Percentiles rank a stretch among this genome's conserved stretches.
phyloP scores from a whole-genome alignment of 768 basidiomycete species.

The Dendrothele bispora region DNA sequence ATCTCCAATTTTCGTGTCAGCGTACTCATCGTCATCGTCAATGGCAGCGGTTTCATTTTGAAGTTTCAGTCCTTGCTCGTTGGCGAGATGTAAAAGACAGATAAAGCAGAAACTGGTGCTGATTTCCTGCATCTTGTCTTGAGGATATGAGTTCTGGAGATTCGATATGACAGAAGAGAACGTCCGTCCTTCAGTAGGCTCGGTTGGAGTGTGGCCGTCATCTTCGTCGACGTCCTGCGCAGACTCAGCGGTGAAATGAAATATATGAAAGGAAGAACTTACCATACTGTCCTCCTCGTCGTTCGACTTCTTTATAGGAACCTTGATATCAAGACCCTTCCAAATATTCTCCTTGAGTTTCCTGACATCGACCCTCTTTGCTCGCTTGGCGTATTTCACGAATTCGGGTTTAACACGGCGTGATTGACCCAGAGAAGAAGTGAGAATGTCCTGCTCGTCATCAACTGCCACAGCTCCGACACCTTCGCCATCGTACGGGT shows the following conservation, averaged over 20 bases:
- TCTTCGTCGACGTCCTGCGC: constrained; percentile 55
- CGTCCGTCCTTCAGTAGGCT: constrained; percentile 63
- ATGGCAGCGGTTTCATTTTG: constrained; percentile 32
- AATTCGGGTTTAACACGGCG: constrained; percentile 83
- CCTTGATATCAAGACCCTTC: constrained; percentile 83
- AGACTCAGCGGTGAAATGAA: background rate
- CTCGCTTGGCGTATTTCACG: constrained; percentile 93
- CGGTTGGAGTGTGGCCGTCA: constrained; percentile 44
- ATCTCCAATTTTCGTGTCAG: constrained; percentile 58
- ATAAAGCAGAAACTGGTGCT: constrained; percentile 99
- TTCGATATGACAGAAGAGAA: constrained; percentile 84
- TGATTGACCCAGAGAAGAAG: constrained; percentile 72
- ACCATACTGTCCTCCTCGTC: constrained; percentile 56
- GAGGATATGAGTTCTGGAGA: constrained; percentile 80
- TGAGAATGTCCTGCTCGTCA: constrained; percentile 86
- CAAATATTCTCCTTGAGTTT: constrained; percentile 98
- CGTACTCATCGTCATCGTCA: constrained; percentile 37
- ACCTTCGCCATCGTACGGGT: constrained; percentile 46
- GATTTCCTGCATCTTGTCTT: constrained; percentile 96
- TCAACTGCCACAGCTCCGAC: constrained; percentile 43
- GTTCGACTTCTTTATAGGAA: constrained; percentile 42
- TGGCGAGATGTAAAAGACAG: constrained; percentile 92
- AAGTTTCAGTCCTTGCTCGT: constrained; percentile 92
- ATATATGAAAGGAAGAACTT: constrained; percentile 12
- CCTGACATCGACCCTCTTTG: constrained; percentile 95